Conservation (phyloP, 192 early-diverging fungal genomes). For the Ambispora gerdemannii region DNA sequence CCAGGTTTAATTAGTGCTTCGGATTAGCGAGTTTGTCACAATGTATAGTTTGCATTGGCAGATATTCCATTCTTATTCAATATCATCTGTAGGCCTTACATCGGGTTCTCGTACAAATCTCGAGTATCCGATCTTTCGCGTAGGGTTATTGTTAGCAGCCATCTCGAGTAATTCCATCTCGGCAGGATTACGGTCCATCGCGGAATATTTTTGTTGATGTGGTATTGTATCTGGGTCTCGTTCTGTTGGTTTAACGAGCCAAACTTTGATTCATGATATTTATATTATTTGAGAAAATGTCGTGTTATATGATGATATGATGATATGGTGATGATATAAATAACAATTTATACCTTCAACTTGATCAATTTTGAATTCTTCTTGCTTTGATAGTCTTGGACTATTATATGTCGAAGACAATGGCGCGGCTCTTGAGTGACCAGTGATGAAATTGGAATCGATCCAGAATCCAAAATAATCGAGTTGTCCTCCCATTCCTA, state of each 20-base stretch:
- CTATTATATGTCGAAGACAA: constrained; percentile 64
- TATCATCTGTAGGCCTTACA: too few relatives aligned
- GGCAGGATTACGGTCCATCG: constrained; percentile 58
- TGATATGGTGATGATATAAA: background rate
- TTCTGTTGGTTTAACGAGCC: constrained; percentile 59
- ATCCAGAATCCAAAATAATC: constrained; percentile 74
- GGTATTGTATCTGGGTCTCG: constrained; percentile 45
- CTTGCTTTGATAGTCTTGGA: constrained; percentile 47
- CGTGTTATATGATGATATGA: background rate
- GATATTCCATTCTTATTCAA: too few relatives aligned
- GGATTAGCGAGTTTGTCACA: too few relatives aligned
- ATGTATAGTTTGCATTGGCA: too few relatives aligned
- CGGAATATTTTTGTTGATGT: constrained; percentile 47
- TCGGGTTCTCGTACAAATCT: constrained; percentile 54
- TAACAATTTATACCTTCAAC: constrained; percentile 53
- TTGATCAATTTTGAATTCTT: constrained; percentile 61
- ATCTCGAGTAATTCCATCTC: constrained; percentile 71
- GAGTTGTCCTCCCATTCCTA: constrained; percentile 74
- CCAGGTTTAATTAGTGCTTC: too few relatives aligned
- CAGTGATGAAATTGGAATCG: constrained; percentile 54
- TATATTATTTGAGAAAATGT: background rate
- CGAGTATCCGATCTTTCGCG: constrained; percentile 70
- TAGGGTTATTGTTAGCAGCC: constrained; percentile 59
- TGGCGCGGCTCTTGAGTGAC: constrained; percentile 58
- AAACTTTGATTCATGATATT: constrained; percentile 43